Conservation (phyloP, 805 yeast genomes). For the baker's yeast (Saccharomyces cerevisiae) region DNA sequence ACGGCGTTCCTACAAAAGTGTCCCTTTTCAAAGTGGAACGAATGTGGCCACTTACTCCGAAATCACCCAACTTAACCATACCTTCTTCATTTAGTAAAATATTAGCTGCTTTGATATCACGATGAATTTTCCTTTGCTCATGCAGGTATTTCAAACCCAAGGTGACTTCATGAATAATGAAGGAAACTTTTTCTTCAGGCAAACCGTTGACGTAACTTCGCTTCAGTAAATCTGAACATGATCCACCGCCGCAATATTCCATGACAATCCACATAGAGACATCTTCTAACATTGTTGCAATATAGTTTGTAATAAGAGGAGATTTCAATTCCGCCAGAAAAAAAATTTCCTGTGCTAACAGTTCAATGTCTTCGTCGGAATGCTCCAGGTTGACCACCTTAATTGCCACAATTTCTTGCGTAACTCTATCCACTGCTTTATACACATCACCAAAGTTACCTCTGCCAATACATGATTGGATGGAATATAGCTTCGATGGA, state of each 20-base stretch:
- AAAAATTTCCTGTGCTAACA: constrained; percentile 67
- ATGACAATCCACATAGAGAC: constrained; percentile 78
- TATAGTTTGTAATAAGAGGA: constrained; percentile 59
- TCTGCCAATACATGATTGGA: constrained; percentile 59
- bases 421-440: constrained; percentile 40
- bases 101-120: constrained; percentile 89
- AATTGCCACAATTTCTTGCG: constrained; percentile 59
- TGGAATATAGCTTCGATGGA: constrained; percentile 28
- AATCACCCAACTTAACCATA: constrained; percentile 75
- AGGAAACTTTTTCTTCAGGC: constrained; percentile 45
- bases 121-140: constrained; percentile 64
- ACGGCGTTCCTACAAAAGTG: constrained; percentile 92
- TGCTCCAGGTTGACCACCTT: constrained; percentile 78
- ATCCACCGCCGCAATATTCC: constrained; percentile 96
- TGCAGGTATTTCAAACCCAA: constrained; percentile 74
- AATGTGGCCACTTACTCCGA: constrained; percentile 86
- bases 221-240: constrained; percentile 69
- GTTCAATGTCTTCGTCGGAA: constrained; percentile 64
- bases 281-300: constrained; percentile 55
- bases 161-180: constrained; percentile 54
- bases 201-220: constrained; percentile 24
- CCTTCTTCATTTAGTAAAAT: constrained; percentile 66
- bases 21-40: constrained; percentile 54
- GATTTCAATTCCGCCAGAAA: constrained; percentile 60
- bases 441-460: constrained; percentile 88